Evolutionary conservation across 345 rosid genomes (phyloP).

Genomic region (Schrenkiella parvula): DNA sequence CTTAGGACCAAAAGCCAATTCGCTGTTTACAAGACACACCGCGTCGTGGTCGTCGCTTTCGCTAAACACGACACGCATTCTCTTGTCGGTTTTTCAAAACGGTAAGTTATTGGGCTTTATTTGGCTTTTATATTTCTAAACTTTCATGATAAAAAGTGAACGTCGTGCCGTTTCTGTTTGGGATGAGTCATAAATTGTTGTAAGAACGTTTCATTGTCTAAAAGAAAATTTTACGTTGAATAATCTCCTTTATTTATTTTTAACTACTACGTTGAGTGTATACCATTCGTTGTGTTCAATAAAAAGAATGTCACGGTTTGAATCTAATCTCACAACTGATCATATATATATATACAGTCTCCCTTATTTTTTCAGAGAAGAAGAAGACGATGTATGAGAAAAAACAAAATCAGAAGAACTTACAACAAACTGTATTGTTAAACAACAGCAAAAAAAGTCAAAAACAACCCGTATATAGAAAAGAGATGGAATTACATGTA

Average conservation of each 20-base stretch:
- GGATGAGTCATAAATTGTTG: not conserved
- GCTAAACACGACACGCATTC: not conserved
- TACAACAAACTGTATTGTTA: not conserved
- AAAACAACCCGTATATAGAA: not conserved
- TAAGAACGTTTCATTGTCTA: not conserved
- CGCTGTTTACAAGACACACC: constrained; percentile 20
- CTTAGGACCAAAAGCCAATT: constrained; percentile 13
- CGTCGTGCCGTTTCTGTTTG: constrained; percentile 15
- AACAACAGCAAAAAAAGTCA: too few species aligned
- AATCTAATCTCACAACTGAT: not conserved
- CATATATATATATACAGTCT: not conserved
- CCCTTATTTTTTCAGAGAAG: not conserved
- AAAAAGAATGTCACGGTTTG: not conserved
- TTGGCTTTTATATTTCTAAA: too few species aligned
- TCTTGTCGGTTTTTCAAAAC: not conserved
- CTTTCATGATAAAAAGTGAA: not conserved
- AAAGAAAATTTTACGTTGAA: not conserved
- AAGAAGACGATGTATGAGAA: not conserved
- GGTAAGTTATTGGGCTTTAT: not conserved
- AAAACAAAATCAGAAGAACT: not conserved
- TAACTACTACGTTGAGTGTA: not conserved
- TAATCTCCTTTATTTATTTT: not conserved
- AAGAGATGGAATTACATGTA: not conserved
- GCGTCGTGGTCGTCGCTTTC: not conserved
- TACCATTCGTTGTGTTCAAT: not conserved